phyloP scores from a whole-genome alignment of 2,329 filamentous ascomycete genomes.

The Sporothrix phasma region DNA sequence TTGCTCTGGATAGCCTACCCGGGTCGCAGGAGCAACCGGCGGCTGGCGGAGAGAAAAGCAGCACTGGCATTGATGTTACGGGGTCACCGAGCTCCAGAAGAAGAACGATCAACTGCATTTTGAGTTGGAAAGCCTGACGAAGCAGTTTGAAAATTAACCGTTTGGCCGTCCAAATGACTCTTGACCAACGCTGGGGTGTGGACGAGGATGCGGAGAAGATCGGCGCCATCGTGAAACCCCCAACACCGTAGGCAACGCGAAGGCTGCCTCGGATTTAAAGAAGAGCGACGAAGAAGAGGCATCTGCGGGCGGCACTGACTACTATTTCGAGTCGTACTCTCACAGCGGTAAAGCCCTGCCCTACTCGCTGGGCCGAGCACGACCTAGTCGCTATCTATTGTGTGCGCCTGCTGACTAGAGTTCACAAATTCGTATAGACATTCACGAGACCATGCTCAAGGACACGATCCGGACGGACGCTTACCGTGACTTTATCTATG shows the following conservation, averaged over 20 bases:
- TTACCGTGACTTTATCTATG: constrained; percentile 91
- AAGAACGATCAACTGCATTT: constrained; percentile 49
- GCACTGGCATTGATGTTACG: neutral
- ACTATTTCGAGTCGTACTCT: constrained; percentile 54
- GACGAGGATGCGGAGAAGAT: constrained; percentile 32
- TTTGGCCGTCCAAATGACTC: constrained; percentile 53
- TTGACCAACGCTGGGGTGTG: constrained; percentile 55
- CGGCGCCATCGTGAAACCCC: constrained; percentile 16
- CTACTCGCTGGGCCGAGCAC: no score
- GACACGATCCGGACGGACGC: constrained; percentile 79
- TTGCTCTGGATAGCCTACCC: constrained; percentile 72
- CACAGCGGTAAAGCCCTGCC: constrained; percentile 40
- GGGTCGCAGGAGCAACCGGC: constrained; percentile 24
- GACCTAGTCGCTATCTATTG: neutral
- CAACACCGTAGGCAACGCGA: neutral
- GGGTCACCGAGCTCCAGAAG: constrained; percentile 28
- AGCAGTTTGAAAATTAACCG: constrained; percentile 58
- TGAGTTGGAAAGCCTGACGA: constrained; percentile 47
- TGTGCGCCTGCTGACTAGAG: neutral
- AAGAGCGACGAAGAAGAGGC: constrained; percentile 20
- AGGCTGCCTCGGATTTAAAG: constrained; percentile 17
- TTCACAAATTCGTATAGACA: constrained; percentile 45
- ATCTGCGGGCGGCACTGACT: constrained; percentile 32
- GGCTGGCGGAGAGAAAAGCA: constrained; percentile 23
- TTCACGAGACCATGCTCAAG: constrained; percentile 94